phyloP scores from a whole-genome alignment of 164 flowering plant genomes.

The Vitis rupestris region DNA sequence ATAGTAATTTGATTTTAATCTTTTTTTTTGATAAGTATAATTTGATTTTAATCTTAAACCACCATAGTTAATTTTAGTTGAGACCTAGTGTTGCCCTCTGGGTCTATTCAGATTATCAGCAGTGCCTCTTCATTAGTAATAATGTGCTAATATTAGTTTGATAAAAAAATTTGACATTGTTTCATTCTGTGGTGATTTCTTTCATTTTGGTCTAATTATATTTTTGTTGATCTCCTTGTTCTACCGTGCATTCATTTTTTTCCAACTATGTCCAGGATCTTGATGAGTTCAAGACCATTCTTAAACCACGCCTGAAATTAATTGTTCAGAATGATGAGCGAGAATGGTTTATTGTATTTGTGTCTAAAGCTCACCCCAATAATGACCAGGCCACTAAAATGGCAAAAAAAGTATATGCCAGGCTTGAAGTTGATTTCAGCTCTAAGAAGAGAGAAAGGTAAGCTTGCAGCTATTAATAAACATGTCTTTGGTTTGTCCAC shows the following conservation, averaged over 20 bases:
- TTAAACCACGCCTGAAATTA: conserved; percentile 90
- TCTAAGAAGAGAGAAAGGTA: conserved; percentile 96
- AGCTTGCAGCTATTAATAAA: neutral
- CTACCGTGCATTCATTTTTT: conserved; percentile 1
- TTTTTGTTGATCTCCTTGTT: neutral
- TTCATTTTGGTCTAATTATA: neutral
- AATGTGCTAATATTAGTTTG: neutral
- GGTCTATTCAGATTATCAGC: too few species aligned
- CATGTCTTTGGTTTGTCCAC: too few species aligned
- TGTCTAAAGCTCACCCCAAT: conserved; percentile 84
- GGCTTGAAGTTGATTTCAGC: conserved; percentile 94
- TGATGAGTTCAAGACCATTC: conserved; percentile 94
- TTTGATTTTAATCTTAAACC: too few species aligned
- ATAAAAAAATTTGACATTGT: neutral
- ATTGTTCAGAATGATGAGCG: conserved; percentile 94
- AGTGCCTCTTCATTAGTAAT: too few species aligned
- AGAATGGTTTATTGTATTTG: conserved; percentile 97
- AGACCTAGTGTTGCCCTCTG: too few species aligned
- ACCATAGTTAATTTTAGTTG: too few species aligned
- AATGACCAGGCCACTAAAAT: conserved; percentile 81
- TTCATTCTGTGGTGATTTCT: neutral
- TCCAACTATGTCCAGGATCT: conserved; percentile 64
- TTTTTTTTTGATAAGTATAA: too few species aligned
- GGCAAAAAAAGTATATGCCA: conserved; percentile 89
- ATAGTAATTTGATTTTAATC: too few species aligned